Evolutionary conservation across 2,329 filamentous ascomycete species (phyloP), one percentile per base, ranked within the genome.

Genomic region (Cladosporium sp.): DNA sequence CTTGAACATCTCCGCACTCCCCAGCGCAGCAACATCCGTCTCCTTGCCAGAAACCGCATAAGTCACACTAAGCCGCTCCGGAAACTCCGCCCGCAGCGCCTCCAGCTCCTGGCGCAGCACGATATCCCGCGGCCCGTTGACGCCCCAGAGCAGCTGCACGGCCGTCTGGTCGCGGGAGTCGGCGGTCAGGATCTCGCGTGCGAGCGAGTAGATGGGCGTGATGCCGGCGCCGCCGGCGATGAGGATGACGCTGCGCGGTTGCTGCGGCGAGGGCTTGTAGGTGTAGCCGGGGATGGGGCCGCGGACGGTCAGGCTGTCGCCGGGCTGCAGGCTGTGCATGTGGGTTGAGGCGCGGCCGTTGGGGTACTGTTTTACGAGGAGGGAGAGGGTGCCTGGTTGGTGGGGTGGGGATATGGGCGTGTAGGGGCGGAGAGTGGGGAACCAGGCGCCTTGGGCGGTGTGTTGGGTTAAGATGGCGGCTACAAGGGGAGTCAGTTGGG

Each of bases 201-300:
- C 57, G 5, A 67, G 58, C 22, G 59, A 62, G 56, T 63, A 87
- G 58, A 85, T 77, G 0, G 86, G 85, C 0, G 85, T 88, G 58
- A 89, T 86, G 14, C 86, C 86, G 0, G 83, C 84, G 10, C 86
- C 85, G 42, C 86, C 85, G 0, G 85, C 85, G 41, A 89, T 78
- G 37, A 87, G 73, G 2, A 80, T 78, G n/a, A 89, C 3, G 62
- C 63, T 56, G 11, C 61, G 56, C 13, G 61, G 56, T 4, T 50
- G 35, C 61, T 34, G 54, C 11, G 55, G 53, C 4, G 56, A 55
- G n/a, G 58, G 41, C 28, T 61, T 64, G 35, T 63, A 68, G 8
- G 54, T 52, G 54, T 66, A 64, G 40, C 61, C 64, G n/a, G 63
- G 65, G 3, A 87, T 68, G 3, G 78, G 72, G 0, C 74, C 72